A percentile compares a stretch with the other conserved stretches of the same genome.
Conservation (phyloP, 1,139 yeast species). For the Suhomyces bribrorum region DNA sequence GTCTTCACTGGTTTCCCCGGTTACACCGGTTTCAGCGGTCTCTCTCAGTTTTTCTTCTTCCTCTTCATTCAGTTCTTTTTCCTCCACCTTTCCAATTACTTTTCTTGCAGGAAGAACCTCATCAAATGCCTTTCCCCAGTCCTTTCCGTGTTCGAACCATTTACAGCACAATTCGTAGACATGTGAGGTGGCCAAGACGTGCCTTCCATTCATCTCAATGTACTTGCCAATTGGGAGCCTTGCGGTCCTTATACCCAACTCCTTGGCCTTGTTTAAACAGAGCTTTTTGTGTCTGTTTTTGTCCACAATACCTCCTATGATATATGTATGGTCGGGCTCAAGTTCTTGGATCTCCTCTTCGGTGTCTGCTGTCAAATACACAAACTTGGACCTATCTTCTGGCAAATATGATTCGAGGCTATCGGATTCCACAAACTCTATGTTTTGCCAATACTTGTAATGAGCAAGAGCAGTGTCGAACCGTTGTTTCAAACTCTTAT, state of each 20-base stretch:
- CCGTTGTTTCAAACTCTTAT: constrained; percentile 63
- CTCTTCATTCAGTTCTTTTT: constrained; percentile 10
- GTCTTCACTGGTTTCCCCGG: constrained; percentile 3
- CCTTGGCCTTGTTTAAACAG: constrained; percentile 79
- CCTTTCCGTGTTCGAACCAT: constrained; percentile 67
- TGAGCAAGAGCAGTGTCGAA: constrained; percentile 65
- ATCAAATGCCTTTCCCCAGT: constrained; percentile 89
- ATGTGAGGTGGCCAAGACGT: constrained; percentile 90
- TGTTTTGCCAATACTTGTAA: constrained; percentile 65
- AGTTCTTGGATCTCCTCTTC: constrained; percentile 62
- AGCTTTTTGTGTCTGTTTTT: constrained; percentile 85
- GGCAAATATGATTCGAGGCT: constrained; percentile 41
- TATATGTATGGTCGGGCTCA: constrained; percentile 70
- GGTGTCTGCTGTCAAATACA: constrained; percentile 88
- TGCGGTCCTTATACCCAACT: constrained; percentile 69
- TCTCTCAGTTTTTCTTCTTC: constrained; percentile 12
- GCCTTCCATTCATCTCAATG: constrained; percentile 79
- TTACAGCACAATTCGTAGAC: constrained; percentile 83
- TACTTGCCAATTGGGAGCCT: constrained; percentile 86
- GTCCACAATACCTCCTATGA: constrained; percentile 95
- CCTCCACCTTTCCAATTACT: constrained; percentile 28
- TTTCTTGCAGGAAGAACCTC: constrained; percentile 82
- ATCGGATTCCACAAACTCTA: constrained; percentile 51
- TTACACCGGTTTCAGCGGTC: constrained; percentile 10
- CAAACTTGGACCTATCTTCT: constrained; percentile 41